Percentiles rank a stretch among this genome's conserved stretches.
These are phyloP conservation scores for Fusarium goolgardi DNA, from an alignment of 2,329 filamentous ascomycete species.

Conservation along the genomic window DNA sequence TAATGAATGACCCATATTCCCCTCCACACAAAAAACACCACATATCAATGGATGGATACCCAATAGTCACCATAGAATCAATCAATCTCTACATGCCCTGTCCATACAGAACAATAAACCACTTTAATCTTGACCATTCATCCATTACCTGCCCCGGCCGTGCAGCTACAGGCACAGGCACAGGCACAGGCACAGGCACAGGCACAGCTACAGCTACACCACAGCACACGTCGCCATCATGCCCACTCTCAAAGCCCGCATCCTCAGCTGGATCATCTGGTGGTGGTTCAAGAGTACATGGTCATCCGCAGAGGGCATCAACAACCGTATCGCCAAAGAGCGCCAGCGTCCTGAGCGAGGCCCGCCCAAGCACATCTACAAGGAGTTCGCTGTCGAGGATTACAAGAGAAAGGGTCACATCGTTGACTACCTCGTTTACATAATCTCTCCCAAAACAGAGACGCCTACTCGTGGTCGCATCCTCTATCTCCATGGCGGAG, in stretches of 20 bases:
- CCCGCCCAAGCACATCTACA: conserved; percentile 45
- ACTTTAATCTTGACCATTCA: conserved; percentile 14
- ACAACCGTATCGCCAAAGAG: conserved; percentile 41
- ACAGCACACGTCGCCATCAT: conserved; percentile 28
- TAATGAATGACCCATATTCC: conserved; percentile 20
- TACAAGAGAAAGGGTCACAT: conserved; percentile 26
- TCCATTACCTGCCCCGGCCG: background rate
- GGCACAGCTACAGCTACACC: background rate
- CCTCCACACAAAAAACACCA: conserved; percentile 30
- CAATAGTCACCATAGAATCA: conserved; percentile 2
- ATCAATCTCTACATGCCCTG: background rate
- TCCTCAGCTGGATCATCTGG: conserved; percentile 48
- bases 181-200: background rate
- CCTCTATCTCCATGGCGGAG: conserved; percentile 50
- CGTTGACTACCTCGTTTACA: conserved; percentile 43
- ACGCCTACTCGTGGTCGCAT: conserved; percentile 46
- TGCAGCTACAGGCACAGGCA: conserved; percentile 8
- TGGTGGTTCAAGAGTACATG: conserved; percentile 45
- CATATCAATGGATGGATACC: conserved; percentile 14
- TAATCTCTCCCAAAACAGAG: conserved; percentile 50
- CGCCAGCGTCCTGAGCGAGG: conserved; percentile 36
- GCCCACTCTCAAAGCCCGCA: conserved; percentile 45
- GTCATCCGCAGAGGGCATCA: conserved; percentile 42
- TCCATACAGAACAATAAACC: conserved; percentile 6
- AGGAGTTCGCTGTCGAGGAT: conserved; percentile 46